Percentiles rank a stretch among this genome's conserved stretches.
These are phyloP conservation scores for Beauveria brongniartii DNA, from an alignment of 2,329 filamentous ascomycete species.

Conservation along the genomic window DNA sequence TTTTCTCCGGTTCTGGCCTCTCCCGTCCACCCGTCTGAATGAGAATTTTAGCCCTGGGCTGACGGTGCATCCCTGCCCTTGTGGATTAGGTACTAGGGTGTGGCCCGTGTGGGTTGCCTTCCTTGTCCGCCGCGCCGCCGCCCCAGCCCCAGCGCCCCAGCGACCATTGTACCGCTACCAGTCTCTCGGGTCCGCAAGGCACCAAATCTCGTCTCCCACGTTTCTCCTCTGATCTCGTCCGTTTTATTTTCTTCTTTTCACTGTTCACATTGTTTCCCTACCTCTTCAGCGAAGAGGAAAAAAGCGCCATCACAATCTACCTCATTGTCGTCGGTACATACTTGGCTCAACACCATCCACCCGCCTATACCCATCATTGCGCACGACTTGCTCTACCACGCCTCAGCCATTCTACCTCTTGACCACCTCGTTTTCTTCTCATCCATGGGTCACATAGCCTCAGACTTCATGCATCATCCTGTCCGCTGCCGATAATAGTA, in stretches of 20 bases:
- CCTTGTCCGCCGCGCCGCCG: background rate
- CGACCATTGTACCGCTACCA: background rate
- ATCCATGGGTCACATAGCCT: conserved; percentile 1
- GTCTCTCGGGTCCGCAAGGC: background rate
- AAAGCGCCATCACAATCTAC: no score
- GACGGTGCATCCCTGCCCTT: no score
- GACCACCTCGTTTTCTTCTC: background rate
- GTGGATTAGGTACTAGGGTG: no score
- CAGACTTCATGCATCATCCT: conserved; percentile 2
- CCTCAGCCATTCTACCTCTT: background rate
- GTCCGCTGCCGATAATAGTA: background rate
- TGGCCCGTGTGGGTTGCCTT: background rate
- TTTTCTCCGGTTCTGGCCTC: no score
- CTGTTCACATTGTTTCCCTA: background rate
- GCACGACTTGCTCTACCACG: background rate
- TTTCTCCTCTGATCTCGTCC: background rate
- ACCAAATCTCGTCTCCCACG: conserved; percentile 4
- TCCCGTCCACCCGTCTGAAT: no score
- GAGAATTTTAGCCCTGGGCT: no score
- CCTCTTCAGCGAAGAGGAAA: background rate
- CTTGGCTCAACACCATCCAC: no score
- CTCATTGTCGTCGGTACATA: no score
- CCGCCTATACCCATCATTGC: no score
- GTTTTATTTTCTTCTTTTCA: background rate
- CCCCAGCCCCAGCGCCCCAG: background rate